Evolutionary conservation across 2,329 filamentous ascomycete genomes (phyloP), one percentile per base, ranked within the genome.

Genomic region (Fusarium nelsonii): DNA sequence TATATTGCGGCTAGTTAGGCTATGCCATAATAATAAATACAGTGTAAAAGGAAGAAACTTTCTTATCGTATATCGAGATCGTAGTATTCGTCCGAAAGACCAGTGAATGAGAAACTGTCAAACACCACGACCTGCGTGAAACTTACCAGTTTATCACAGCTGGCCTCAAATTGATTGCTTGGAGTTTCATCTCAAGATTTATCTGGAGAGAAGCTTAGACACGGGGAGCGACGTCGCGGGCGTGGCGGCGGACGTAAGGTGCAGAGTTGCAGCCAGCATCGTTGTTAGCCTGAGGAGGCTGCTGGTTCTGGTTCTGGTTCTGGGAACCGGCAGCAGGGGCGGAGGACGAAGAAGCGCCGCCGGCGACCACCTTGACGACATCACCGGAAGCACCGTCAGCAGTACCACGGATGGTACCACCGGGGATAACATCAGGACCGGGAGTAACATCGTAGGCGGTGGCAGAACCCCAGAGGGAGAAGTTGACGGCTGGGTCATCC

Each of bases 71-170:
- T 28, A 33, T 43, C 49, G 40, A 45, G 26, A 40, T 11, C 2
- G 4, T 37, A n/a, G 8, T 34, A 8, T 26, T 39, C 34, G 18
- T 54, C 15, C 9, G 11, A 26, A 11, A 36, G 14, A 4, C 23
- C 45, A 60, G 30, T 32, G 16, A 20, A 45, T 45, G 34, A 54
- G 20, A 62, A 58, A 51, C 45, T 46, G 41, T 23, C 20, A 53
- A 54, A 45, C 57, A 54, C 32, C 58, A 62, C 56, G 58, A 40
- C 58, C 58, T 18, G 58, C 58, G 58, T 62, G 58, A 41, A 62
- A 28, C 46, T 62, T 41, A 46, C 56, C 50, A 45, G 32, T 36
- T 18, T 28, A 11, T 54, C 40, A 34, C n/a, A 28, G 34, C 43
- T 54, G 28, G 18, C 45, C 26, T 34, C 40, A 4, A 34, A 61